Conservation (phyloP, 2,329 filamentous ascomycete species). For the Claviceps digitariae region DNA sequence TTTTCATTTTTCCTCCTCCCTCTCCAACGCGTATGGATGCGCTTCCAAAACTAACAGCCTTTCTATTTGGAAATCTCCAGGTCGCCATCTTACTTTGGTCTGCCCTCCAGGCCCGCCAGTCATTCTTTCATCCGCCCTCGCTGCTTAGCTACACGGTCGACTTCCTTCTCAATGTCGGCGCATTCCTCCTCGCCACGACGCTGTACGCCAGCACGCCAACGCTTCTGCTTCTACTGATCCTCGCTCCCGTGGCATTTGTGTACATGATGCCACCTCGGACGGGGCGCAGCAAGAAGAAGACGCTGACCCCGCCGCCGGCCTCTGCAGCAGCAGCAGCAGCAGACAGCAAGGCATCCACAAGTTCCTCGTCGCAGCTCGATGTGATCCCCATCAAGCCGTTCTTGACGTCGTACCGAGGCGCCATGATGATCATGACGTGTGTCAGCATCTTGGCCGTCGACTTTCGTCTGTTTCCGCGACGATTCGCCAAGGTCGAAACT, state of each 20-base stretch:
- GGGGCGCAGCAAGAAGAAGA: slow-evolving; percentile 14
- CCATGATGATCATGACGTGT: slow-evolving; percentile 84
- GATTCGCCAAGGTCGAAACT: slow-evolving; percentile 97
- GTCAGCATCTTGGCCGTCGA: slow-evolving; percentile 93
- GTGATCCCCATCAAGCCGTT: slow-evolving; percentile 76
- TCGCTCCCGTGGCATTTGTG: slow-evolving; percentile 56
- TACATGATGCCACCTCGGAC: slow-evolving; percentile 36
- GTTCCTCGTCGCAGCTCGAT: slow-evolving; percentile 11
- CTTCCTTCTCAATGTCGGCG: slow-evolving; percentile 74
- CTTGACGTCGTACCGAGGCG: slow-evolving; percentile 78
- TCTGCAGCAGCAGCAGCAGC: not conserved
- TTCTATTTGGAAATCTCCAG: slow-evolving; percentile 28
- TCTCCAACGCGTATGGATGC: not conserved
- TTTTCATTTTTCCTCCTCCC: not conserved
- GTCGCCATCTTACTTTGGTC: slow-evolving; percentile 78
- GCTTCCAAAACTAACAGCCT: no score
- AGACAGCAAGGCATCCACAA: not conserved
- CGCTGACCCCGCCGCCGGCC: not conserved
- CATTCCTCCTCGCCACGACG: slow-evolving; percentile 73
- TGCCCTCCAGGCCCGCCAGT: slow-evolving; percentile 67
- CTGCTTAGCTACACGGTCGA: slow-evolving; percentile 58
- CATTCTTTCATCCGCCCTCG: slow-evolving; percentile 69
- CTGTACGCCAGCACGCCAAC: slow-evolving; percentile 65
- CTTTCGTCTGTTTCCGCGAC: slow-evolving; percentile 80
- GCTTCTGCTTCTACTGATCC: slow-evolving; percentile 59